Conservation (phyloP, 805 yeast species). For the Myxozyma melibiosi region DNA sequence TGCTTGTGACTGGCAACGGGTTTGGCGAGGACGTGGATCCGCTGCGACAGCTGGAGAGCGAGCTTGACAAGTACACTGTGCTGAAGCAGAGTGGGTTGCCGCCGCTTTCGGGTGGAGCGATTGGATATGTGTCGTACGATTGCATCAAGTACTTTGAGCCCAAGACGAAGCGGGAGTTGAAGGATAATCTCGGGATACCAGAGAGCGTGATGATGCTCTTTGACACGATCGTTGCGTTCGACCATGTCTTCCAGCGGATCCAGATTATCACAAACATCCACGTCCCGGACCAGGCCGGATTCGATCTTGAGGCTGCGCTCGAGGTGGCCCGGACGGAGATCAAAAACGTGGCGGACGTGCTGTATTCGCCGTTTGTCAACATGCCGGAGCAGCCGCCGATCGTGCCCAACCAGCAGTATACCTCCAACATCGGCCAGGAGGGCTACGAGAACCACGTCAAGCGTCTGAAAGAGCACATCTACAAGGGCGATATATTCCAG, state of each 20-base stretch:
- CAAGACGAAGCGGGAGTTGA: slow-evolving; percentile 68
- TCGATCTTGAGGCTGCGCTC: slow-evolving; percentile 53
- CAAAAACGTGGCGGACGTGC: slow-evolving; percentile 53
- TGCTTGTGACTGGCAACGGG: slow-evolving; percentile 79
- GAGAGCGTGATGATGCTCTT: slow-evolving; percentile 91
- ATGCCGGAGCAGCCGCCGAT: slow-evolving; percentile 79
- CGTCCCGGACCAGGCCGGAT: slow-evolving; percentile 39
- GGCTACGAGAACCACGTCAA: slow-evolving; percentile 88
- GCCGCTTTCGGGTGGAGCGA: slow-evolving; percentile 88
- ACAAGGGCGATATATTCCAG: slow-evolving; percentile 92
- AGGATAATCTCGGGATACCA: slow-evolving; percentile 82
- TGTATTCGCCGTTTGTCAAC: slow-evolving; percentile 44
- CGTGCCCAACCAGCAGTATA: slow-evolving; percentile 64
- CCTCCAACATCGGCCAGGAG: slow-evolving; percentile 88
- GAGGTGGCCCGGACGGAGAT: slow-evolving; percentile 58
- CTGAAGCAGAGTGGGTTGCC: slow-evolving; percentile 84
- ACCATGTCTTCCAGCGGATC: slow-evolving; percentile 89
- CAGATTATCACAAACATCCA: slow-evolving; percentile 84
- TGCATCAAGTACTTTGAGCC: slow-evolving; percentile 98
- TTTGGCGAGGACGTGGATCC: slow-evolving; percentile 76
- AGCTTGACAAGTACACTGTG: slow-evolving; percentile 64
- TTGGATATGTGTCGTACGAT: slow-evolving; percentile 94
- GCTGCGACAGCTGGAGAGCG: slow-evolving; percentile 68
- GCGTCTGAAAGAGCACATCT: slow-evolving; percentile 74
- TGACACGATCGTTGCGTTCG: slow-evolving; percentile 88